Base-by-base conservation (phyloP, 2,329 filamentous ascomycete genomes). In the Monilinia laxa region DNA sequence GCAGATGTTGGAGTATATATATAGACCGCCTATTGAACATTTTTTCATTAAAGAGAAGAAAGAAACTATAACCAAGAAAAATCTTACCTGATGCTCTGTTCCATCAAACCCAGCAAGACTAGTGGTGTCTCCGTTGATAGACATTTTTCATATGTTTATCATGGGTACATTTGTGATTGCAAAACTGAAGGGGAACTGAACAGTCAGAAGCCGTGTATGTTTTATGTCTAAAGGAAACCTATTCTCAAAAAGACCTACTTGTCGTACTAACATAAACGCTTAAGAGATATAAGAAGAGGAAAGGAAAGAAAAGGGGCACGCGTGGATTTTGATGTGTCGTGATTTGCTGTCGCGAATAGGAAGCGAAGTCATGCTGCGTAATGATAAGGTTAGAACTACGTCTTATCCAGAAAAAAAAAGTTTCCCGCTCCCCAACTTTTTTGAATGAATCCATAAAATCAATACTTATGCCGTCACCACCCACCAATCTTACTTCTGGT, bases 21-120 rank as follows among this genome's bases (percentile, higher is more conserved):
- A 68, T 78, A 78, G 60, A 77, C 75, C n/a, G 75, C 72, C 78
- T 79, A 68, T 67, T 62, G 63, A 11, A 52, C 52, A 38, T 67
- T 70, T 58, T 58, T 52, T 51, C 20, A 31, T 18, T 18, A 54
- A 10, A 51, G n/a, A 38, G 45, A n/a, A 23, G 20, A 18, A 12
- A 18, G 25, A 28, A 28, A 28, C 31, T 20, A 7, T n/a, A 52
- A 14, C 4, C 40, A 42, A 42, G 40, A 62, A 23, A 14, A n/a
- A 60, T 54, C 42, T 60, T 68, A 76, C 76, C 71, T 77, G 75
- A 68, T 77, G 73, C 68, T 77, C 75, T 65, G 67, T 68, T 49
- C 69, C 64, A 70, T 77, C 75, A 67, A 73, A 73, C 66, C 72
- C 73, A 59, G 53, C 53, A 42, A 70, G 66, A 71, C 72, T 74